Conservation (phyloP, 768 basidiomycete species). For the Trametopsis cervina region DNA sequence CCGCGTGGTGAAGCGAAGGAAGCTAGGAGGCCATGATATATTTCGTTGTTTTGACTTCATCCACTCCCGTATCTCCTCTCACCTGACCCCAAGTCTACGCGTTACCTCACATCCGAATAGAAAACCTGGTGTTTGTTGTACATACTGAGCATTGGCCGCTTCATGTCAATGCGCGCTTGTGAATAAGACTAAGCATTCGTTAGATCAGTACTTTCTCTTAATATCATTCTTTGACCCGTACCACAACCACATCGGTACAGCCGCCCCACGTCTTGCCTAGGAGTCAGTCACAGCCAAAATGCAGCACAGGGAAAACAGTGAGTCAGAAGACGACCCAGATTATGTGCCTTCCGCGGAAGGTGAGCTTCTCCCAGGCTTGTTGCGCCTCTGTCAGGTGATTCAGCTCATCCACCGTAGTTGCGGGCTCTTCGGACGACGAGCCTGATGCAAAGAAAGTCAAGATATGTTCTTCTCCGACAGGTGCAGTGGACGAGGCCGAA, state of each 20-base stretch:
- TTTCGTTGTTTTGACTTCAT: neutral
- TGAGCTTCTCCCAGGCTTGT: no score
- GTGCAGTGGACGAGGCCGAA: slow-evolving; percentile 32
- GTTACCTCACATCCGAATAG: neutral
- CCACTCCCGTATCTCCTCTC: neutral
- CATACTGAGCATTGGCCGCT: neutral
- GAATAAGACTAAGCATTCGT: neutral
- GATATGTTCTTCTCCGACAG: slow-evolving; percentile 15
- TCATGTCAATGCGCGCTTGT: neutral
- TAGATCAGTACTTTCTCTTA: neutral
- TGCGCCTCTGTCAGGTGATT: no score
- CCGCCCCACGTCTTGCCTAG: no score
- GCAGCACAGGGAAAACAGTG: slow-evolving; percentile 29
- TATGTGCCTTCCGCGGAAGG: slow-evolving; percentile 47
- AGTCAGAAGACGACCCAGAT: slow-evolving; percentile 68
- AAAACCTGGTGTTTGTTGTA: neutral
- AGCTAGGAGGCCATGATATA: no score
- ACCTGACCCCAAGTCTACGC: neutral
- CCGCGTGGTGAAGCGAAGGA: no score
- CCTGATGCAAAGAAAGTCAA: slow-evolving; percentile 30
- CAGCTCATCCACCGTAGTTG: no score
- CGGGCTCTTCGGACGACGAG: slow-evolving; percentile 35
- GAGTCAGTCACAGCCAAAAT: neutral
- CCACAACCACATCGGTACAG: neutral
- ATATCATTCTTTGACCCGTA: slow-evolving; percentile 1